Evolutionary conservation across 116 monocot genomes (phyloP).

Genomic region (Zostera marina): DNA sequence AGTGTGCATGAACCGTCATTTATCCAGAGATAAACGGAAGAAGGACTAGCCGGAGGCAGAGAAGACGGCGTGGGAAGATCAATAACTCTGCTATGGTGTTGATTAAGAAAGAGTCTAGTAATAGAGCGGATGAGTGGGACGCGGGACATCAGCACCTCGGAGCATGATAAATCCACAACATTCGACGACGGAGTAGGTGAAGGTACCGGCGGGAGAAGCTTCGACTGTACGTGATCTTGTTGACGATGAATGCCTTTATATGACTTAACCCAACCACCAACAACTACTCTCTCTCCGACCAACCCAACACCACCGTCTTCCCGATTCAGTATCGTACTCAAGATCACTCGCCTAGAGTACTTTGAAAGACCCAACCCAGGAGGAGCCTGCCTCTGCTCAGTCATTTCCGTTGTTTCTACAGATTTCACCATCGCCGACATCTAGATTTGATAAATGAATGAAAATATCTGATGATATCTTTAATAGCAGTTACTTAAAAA

Average conservation of each 20-base stretch:
- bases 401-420: too few relatives aligned
- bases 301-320: conserved; percentile 26
- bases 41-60: background rate
- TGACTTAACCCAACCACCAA: conserved; percentile 77
- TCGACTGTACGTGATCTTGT: background rate
- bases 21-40: conserved; percentile 25
- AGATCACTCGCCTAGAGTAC: conserved; percentile 38
- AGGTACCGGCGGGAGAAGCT: background rate
- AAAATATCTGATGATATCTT: too few relatives aligned
- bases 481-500: too few relatives aligned
- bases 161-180: conserved; percentile 26
- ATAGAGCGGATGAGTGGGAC: conserved; percentile 37
- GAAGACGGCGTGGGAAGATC: background rate
- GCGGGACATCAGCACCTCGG: conserved; percentile 26
- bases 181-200: background rate
- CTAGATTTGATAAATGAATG: too few relatives aligned
- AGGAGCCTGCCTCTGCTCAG: background rate
- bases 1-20: conserved; percentile 64
- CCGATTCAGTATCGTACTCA: conserved; percentile 41
- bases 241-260: conserved; percentile 14
- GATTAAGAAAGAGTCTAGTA: conserved; percentile 12
- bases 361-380: conserved; percentile 12
- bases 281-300: conserved; percentile 40
- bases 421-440: too few relatives aligned
- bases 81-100: background rate